Conservation (phyloP, 179 eudicot species). For the Beta macrorhiza region DNA sequence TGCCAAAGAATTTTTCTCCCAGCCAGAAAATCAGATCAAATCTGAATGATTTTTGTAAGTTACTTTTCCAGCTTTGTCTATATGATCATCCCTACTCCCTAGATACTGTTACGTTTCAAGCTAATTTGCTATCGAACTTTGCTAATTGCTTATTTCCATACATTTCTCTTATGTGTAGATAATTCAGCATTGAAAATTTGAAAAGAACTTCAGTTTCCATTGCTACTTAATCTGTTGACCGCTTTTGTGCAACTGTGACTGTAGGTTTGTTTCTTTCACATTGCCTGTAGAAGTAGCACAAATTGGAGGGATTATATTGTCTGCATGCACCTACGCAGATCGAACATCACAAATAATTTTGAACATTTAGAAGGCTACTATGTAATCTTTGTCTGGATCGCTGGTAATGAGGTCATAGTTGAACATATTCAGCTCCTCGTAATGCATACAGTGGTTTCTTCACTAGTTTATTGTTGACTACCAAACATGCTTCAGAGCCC, state of each 20-base stretch:
- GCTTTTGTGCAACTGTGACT: not conserved
- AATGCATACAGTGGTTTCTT: conserved; percentile 6
- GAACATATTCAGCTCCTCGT: not conserved
- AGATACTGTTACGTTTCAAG: not conserved
- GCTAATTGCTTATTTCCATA: not conserved
- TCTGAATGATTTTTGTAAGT: conserved; percentile 39
- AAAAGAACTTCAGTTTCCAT: not conserved
- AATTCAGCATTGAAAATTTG: not conserved
- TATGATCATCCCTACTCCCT: not conserved
- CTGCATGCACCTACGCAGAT: not conserved
- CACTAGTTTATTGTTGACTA: not conserved
- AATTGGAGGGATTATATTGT: not conserved
- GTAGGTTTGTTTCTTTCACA: not conserved
- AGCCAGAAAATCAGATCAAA: conserved; percentile 61
- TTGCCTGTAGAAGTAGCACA: not conserved
- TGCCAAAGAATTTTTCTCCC: conserved; percentile 77
- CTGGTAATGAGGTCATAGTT: not conserved
- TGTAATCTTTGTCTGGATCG: not conserved
- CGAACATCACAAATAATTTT: not conserved
- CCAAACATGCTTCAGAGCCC: not conserved
- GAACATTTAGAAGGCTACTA: not conserved
- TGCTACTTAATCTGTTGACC: not conserved
- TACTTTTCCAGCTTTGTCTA: conserved; percentile 3
- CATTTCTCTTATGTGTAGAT: not conserved
- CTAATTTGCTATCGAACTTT: not conserved